Conservation (phyloP, 2,329 filamentous ascomycete species). For the Penicillium griseofulvum region DNA sequence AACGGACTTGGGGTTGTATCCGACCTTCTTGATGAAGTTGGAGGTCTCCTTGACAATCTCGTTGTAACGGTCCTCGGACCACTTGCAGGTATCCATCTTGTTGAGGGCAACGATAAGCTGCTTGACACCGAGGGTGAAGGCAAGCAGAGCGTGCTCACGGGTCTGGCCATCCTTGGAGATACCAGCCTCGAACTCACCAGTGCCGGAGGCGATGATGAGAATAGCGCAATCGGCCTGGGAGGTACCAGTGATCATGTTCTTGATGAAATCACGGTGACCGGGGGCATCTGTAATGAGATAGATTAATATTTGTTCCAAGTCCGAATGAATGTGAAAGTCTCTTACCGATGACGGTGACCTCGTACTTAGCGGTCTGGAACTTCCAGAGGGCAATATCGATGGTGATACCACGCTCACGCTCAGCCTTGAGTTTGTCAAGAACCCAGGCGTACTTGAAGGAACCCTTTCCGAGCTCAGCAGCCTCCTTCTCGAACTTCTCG, state of each 20-base stretch:
- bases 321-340: slow-evolving; percentile 14
- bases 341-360: slow-evolving; percentile 94
- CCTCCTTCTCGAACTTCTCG: slow-evolving; percentile 99
- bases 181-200: slow-evolving; percentile 99
- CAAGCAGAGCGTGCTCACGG: slow-evolving; percentile 99
- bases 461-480: slow-evolving; percentile 98
- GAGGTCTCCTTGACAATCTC: slow-evolving; percentile 99
- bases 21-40: slow-evolving; percentile 99
- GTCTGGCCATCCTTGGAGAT: slow-evolving; percentile 99
- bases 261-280: slow-evolving; percentile 99
- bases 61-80: slow-evolving; percentile 92
- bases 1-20: slow-evolving; percentile 99
- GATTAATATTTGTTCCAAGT: slow-evolving; percentile 4
- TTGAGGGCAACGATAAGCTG: slow-evolving; percentile 99
- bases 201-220: slow-evolving; percentile 99
- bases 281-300: slow-evolving; percentile 68
- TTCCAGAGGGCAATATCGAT: slow-evolving; percentile 99
- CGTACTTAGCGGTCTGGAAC: slow-evolving; percentile 98
- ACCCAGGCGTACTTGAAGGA: slow-evolving; percentile 99
- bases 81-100: slow-evolving; percentile 99
- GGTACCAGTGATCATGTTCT: slow-evolving; percentile 99
- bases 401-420: slow-evolving; percentile 99
- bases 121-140: slow-evolving; percentile 99
- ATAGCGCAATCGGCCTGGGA: slow-evolving; percentile 99
- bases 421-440: slow-evolving; percentile 99